Conservation (phyloP, 768 basidiomycete genomes). For the Epithele typhae region DNA sequence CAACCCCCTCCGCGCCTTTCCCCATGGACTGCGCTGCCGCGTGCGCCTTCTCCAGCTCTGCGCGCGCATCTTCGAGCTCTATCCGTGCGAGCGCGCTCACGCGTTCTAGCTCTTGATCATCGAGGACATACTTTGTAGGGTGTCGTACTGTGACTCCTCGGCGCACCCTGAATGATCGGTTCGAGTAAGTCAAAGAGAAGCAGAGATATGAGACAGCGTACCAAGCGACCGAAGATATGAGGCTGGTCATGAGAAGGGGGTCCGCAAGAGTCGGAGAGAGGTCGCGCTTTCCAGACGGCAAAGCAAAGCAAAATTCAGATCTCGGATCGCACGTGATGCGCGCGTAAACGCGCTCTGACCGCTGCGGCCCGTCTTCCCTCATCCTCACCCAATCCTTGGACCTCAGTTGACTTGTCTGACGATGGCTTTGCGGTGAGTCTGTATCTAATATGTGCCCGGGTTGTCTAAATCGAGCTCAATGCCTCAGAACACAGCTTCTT, state of each 20-base stretch:
- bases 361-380: no score
- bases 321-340: slow-evolving; percentile 30
- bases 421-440: no score
- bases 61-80: slow-evolving; percentile 85
- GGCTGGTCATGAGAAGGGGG: slow-evolving; percentile 51
- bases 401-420: no score
- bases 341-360: slow-evolving; percentile 47
- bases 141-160: slow-evolving; percentile 71
- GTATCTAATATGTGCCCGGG: no score
- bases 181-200: no score
- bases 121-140: slow-evolving; percentile 85
- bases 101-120: slow-evolving; percentile 85
- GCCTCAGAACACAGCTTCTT: slow-evolving; percentile 38
- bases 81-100: slow-evolving; percentile 85
- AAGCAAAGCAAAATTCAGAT: slow-evolving; percentile 6
- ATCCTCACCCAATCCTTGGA: no score
- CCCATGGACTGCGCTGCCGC: slow-evolving; percentile 71
- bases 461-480: slow-evolving; percentile 4
- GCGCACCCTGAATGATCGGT: slow-evolving; percentile 51
- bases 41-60: slow-evolving; percentile 80
- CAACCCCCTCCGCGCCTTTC: slow-evolving; percentile 58
- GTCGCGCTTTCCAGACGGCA: slow-evolving; percentile 30
- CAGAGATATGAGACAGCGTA: slow-evolving; percentile 14
- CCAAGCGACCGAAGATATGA: slow-evolving; percentile 73
- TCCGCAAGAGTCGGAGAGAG: no score